Evolutionary conservation across 148 eudicot genomes (phyloP), one percentile per base, ranked within the genome.

Genomic region (Silene uniflora): DNA sequence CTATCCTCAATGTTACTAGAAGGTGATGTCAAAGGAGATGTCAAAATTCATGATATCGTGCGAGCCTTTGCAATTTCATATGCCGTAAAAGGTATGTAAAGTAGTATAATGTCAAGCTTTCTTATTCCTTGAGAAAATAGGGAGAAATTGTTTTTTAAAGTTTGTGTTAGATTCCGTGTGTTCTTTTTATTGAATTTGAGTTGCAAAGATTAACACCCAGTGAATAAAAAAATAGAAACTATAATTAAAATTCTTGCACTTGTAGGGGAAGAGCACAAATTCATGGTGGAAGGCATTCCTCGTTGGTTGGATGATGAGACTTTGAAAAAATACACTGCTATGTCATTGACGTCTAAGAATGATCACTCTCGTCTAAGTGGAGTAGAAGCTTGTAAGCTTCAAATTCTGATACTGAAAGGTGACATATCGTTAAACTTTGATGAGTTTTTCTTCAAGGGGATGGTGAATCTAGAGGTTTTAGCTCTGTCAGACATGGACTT

Each of bases 351-450:
- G 71, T 49, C 62, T n/a, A 27, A 27, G 16, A 0, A 0, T n/a
- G 49, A 75, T 75, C 68, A 64, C 52, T 52, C 52, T 0, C 71
- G 72, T 29, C 62, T 75, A 10, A 24, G 19, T 75, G 52, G 32
- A 19, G 16, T 49, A 1, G 7, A 63, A 6, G 18, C 16, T 21
- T 11, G 25, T 46, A 66, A 25, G 49, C 77, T 75, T 66, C 27
- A 52, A 52, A 54, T 29, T 1, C 49, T 75, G 71, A 11, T 65
- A 9, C 22, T 66, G 22, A 7, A 75, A 17, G 27, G 27, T 0
- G n/a, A 35, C 17, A 5, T 8, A 61, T 52, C 76, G 18, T 7
- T 7, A 47, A 24, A 39, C 5, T 7, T 66, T 66, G 6, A 0
- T 9, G 6, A 21, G 3, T 3, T 25, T 23, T 65, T 75, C 52